Conservation (phyloP, 2,329 filamentous ascomycete species). For the Neonectria neomacrospora region DNA sequence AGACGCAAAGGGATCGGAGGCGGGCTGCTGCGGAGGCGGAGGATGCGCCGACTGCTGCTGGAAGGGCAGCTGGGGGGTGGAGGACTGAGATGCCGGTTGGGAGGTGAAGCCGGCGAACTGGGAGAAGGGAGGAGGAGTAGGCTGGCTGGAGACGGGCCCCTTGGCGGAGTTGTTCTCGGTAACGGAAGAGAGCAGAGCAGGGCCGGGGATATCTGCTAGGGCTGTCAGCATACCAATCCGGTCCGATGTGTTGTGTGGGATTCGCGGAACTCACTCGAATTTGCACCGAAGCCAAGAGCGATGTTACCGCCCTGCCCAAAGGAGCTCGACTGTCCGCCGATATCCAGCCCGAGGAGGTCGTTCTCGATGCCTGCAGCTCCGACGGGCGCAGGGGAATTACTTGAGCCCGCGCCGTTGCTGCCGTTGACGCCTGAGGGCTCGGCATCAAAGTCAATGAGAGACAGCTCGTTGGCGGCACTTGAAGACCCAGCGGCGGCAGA, state of each 20-base stretch:
- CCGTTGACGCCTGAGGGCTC: constrained; percentile 67
- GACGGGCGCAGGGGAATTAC: constrained; percentile 44
- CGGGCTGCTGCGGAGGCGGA: constrained; percentile 53
- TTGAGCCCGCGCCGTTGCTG: constrained; percentile 52
- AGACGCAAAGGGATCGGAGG: constrained; percentile 64
- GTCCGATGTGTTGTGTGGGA: too few relatives aligned
- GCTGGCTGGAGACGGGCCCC: constrained; percentile 46
- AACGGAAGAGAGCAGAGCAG: constrained; percentile 71
- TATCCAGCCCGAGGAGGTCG: constrained; percentile 88
- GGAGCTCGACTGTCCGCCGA: constrained; percentile 69
- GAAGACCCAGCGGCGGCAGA: constrained; percentile 67
- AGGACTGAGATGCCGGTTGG: constrained; percentile 62
- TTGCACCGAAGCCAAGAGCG: constrained; percentile 80
- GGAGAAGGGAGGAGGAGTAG: constrained; percentile 60
- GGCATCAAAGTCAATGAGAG: constrained; percentile 90
- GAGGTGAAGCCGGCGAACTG: constrained; percentile 67
- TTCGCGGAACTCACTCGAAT: constrained; percentile 66
- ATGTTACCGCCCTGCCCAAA: constrained; percentile 85
- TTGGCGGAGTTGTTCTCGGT: constrained; percentile 70
- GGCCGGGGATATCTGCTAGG: constrained; percentile 69
- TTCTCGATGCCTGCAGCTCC: constrained; percentile 81
- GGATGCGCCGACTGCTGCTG: constrained; percentile 60
- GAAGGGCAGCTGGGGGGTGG: constrained; percentile 62
- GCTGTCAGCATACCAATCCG: constrained; percentile 29
- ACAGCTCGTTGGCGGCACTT: constrained; percentile 75